These are phyloP conservation scores for Sphaerulina populicola DNA, from an alignment of 2,329 filamentous ascomycete genomes.

Conservation along the genomic window DNA sequence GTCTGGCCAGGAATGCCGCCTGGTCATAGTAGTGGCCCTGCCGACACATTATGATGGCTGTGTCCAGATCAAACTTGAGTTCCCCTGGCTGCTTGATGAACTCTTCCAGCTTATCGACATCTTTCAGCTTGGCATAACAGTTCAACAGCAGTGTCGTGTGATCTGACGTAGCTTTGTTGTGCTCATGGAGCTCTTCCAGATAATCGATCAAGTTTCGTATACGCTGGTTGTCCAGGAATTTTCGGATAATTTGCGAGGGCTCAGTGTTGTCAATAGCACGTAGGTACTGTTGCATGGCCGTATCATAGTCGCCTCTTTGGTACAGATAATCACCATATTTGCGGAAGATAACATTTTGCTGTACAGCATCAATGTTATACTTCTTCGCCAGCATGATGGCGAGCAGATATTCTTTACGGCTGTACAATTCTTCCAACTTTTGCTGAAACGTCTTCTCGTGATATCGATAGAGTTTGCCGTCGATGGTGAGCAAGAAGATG, in stretches of 20 bases:
- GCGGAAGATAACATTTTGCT: slow-evolving; percentile 86
- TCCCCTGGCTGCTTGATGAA: slow-evolving; percentile 96
- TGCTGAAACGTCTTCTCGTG: slow-evolving; percentile 86
- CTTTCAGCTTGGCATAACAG: slow-evolving; percentile 96
- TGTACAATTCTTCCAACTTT: slow-evolving; percentile 85
- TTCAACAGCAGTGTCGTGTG: slow-evolving; percentile 92
- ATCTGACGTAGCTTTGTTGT: slow-evolving; percentile 84
- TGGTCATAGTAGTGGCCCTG: slow-evolving; percentile 97
- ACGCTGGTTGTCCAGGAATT: slow-evolving; percentile 93
- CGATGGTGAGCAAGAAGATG: slow-evolving; percentile 78
- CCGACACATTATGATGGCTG: slow-evolving; percentile 92
- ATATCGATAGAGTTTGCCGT: slow-evolving; percentile 86
- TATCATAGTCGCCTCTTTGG: slow-evolving; percentile 90
- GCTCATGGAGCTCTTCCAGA: slow-evolving; percentile 89
- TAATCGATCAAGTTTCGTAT: slow-evolving; percentile 98
- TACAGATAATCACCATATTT: slow-evolving; percentile 93
- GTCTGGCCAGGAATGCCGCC: slow-evolving; percentile 86
- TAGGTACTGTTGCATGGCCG: slow-evolving; percentile 97
- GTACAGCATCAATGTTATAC: slow-evolving; percentile 65
- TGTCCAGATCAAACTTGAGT: slow-evolving; percentile 92
- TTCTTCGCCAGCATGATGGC: slow-evolving; percentile 92
- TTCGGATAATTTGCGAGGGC: slow-evolving; percentile 90
- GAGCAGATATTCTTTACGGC: slow-evolving; percentile 82
- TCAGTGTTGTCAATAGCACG: slow-evolving; percentile 93
- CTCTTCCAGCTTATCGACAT: slow-evolving; percentile 88